Base-by-base conservation (phyloP, 768 basidiomycete genomes). In the Hemileccinum rubropunctum region DNA sequence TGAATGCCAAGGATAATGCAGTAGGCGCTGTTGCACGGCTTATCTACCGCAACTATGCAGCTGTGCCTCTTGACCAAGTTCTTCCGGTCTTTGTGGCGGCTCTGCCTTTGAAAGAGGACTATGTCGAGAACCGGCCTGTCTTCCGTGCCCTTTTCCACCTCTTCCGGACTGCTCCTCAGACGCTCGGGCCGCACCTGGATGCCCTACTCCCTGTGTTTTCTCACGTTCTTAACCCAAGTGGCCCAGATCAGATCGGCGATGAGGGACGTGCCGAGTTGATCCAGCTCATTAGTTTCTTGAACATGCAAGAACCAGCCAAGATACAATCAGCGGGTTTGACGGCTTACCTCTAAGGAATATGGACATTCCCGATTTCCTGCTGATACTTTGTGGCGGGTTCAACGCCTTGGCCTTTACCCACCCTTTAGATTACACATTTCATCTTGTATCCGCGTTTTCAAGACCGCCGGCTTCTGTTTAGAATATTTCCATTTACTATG, bases 1-100 rank as follows among this genome's bases (percentile, higher is more conserved):
- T 91, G 53, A 95, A 94, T 65, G 94, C 94, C 17, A 86, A 86
- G 54, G 97, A 99, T 71, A 99, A 99, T 67, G 97, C 97, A n/a
- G 81, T 87, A 8, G 97, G 97, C 38, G 91, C 94, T 21, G 89
- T 98, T 45, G 83, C 84, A 5, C 86, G 97, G 14, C 78, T 98
- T 65, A 87, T 98, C 63, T 66, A 83, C 60, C 87, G 87, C 64
- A 94, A 93, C 69, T 71, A 78, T 4, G 65, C 73, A 12, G 91
- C 86, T 13, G 71, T 98, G 15, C 95, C 95, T 21, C 83, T 98
- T 34, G 90, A 93, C 44, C 86, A 92, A 69, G 92, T 97, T 45
- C 80, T 98, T 11, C 92, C 93, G 2, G 76, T 91, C 46, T 82
- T 98, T 64, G 70, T 97, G 50, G 76, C 73, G 21, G 84, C 88